phyloP scores from a whole-genome alignment of 371 early-diverging fungal genomes.

The Lichtheimia corymbifera region DNA sequence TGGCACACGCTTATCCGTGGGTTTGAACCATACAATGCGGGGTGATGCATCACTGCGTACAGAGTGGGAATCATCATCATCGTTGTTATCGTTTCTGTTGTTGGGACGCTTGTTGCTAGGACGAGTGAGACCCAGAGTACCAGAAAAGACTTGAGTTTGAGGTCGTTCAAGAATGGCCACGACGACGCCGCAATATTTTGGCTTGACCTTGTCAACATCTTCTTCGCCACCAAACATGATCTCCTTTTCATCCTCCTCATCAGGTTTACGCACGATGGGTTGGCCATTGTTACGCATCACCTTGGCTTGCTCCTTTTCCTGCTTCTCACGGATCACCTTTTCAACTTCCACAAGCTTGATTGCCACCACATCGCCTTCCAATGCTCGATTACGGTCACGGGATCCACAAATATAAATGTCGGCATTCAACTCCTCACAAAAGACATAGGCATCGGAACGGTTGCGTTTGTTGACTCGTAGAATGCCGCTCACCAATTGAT shows the following conservation, averaged over 20 bases:
- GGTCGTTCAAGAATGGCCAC: constrained; percentile 68
- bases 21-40: constrained; percentile 83
- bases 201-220: constrained; percentile 52
- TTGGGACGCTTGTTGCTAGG: constrained; percentile 56
- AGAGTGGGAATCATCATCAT: constrained; percentile 23
- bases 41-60: constrained; percentile 24
- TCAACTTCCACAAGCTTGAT: constrained; percentile 70
- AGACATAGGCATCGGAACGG: constrained; percentile 84
- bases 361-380: constrained; percentile 87
- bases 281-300: constrained; percentile 45
- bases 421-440: constrained; percentile 60
- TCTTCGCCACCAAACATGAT: constrained; percentile 55
- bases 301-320: constrained; percentile 53
- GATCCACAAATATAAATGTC: constrained; percentile 84
- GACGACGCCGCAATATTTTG: constrained; percentile 64
- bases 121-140: constrained; percentile 54
- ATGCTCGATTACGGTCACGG: constrained; percentile 79
- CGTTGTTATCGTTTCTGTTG: constrained; percentile 18
- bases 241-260: constrained; percentile 58
- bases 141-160: constrained; percentile 63
- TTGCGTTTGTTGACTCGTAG: constrained; percentile 83
- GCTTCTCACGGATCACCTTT: constrained; percentile 56
- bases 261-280: constrained; percentile 40
- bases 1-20: constrained; percentile 80
- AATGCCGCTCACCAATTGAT: constrained; percentile 60